Conservation (phyloP, 768 basidiomycete species). For the Gelatoporia subvermispora region DNA sequence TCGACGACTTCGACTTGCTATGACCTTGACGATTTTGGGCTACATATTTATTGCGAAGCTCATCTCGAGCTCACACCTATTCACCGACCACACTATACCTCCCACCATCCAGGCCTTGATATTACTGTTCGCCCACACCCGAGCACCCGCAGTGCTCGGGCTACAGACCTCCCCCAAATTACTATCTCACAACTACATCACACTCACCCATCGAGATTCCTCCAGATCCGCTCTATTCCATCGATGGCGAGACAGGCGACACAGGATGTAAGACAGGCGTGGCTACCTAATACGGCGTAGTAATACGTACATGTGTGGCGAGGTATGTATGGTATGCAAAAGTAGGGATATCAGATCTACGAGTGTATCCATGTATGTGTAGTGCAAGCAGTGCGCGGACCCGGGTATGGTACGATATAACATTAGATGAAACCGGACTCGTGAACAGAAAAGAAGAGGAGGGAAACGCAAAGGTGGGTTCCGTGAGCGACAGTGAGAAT, state of each 20-base stretch:
- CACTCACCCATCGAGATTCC: no score
- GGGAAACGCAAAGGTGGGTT: no score
- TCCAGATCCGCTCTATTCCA: not conserved
- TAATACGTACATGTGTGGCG: no score
- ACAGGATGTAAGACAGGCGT: no score
- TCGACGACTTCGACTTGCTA: conserved; percentile 91
- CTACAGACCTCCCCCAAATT: no score
- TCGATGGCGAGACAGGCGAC: no score
- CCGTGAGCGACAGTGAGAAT: not conserved
- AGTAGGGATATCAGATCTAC: conserved; percentile 19
- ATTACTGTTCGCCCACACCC: no score
- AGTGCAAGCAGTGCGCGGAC: conserved; percentile 3
- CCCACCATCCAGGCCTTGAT: no score
- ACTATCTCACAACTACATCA: no score
- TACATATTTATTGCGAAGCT: not conserved
- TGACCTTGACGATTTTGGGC: conserved; percentile 23
- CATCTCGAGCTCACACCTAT: not conserved
- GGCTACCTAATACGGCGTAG: no score
- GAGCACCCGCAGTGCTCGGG: no score
- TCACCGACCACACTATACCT: no score
- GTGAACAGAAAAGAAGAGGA: conserved; percentile 5
- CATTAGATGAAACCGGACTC: conserved; percentile 11
- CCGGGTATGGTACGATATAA: conserved; percentile 7
- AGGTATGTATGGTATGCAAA: conserved; percentile 11
- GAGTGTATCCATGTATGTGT: conserved; percentile 8